Evolutionary conservation across 805 yeast genomes (phyloP), one percentile per base, ranked within the genome.

Genomic region (Metschnikowia koreensis): DNA sequence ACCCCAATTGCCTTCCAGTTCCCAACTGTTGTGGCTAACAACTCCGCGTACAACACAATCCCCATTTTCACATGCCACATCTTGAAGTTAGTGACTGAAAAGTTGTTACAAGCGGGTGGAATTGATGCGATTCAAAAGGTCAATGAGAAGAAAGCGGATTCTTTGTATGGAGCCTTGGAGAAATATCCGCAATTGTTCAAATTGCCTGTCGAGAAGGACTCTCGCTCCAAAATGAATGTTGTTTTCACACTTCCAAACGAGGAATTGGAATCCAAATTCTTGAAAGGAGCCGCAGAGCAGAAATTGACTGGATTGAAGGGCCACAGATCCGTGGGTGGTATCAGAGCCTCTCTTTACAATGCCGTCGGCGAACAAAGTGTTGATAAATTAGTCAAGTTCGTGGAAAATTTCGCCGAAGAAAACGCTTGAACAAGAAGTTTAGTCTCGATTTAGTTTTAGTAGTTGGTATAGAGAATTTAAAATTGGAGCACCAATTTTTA

Each of bases 281-380:
- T 93, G 54, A 74, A 81, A 54, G 83, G 77, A 44, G 96, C 97
- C 3, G 78, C 74, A 26, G 80, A 68, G 28, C 65, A 58, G 51
- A 78, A 81, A 1, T 76, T 94, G 56, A 74, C 83, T 6, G 98
- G 97, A 7, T 78, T 93, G 63, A 89, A 91, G 71, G 98, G 99
- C 40, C 98, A 93, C 71, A 82, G 98, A 68, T 89, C 97, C 4
- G 98, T 93, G 41, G 98, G 98, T 47, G 99, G 99, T 31, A 87
- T 94, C 71, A 85, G 99, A 70, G 92, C 96, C 13, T 91, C 97
- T 12, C 74, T 91, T 49, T 92, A 93, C 70, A 93, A 94, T 64
- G 97, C 98, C 13, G 87, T 94, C 47, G 68, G 83, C 5, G 71
- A 81, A 44, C 76, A 79, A 22, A 81, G 89, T 61, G 85, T 83